Evolutionary conservation across 352 stramenopile genomes (phyloP), one percentile per base, ranked within the genome.

Genomic region (Blastocystis sp.): DNA sequence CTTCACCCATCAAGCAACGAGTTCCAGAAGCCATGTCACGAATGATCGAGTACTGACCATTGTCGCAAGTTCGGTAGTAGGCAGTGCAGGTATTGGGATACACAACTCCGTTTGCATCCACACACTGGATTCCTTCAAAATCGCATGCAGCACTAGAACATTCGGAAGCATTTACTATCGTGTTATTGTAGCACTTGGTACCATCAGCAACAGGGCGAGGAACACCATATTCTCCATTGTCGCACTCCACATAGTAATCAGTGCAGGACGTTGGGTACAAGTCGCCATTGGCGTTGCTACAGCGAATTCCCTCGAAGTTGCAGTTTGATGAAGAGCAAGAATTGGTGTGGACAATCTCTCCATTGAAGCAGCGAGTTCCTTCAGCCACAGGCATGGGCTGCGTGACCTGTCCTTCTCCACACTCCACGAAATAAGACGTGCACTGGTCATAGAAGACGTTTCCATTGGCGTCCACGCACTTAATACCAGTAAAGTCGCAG

Each of bases 321-420:
- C 78, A 89, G 39, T 89, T 62, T 4, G 78, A n/a, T 47, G 78
- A 41, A 16, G 78, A 79, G 55, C 78, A 89, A 8, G 5, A 3
- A 9, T 56, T 76, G 1, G 63, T 39, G 53, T 45, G 8, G 30
- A 89, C 66, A 45, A 89, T 89, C 45, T 18, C 55, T 18, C 78
- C 78, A 24, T 41, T 69, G n/a, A 43, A 59, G 66, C 78, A 89
- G 53, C 66, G 63, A 30, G 78, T 89, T 37, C 78, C 78, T 8
- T 89, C 78, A 43, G 78, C 63, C 16, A 89, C 78, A 24, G 78
- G 78, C 73, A 85, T 85, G n/a, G 73, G 73, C 39, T 69, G 73
- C 0, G 73, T 76, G 34, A 76, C 11, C 16, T 59, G 53, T 9
- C 24, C n/a, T 1, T 76, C 37, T 18, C 20, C 55, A 43, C 78